These are phyloP conservation scores for Fusarium sp. DNA, from an alignment of 2,329 filamentous ascomycete species.

Conservation along the genomic window DNA sequence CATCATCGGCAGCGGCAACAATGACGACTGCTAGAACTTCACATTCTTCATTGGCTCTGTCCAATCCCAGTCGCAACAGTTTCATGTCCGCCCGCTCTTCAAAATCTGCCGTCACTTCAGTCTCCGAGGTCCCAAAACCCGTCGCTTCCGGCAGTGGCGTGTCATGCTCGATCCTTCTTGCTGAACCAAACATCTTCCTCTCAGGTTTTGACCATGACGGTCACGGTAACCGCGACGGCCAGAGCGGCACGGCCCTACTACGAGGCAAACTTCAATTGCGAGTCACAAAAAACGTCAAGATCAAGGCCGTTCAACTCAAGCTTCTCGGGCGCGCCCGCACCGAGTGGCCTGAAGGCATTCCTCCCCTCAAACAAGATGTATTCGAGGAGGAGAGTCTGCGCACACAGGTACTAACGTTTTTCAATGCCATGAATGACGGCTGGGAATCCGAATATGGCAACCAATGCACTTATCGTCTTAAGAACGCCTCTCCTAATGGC, in stretches of 20 bases:
- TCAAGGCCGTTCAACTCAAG: constrained; percentile 90
- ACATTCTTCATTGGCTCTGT: constrained; percentile 42
- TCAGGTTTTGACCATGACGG: constrained; percentile 82
- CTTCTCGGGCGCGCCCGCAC: constrained; percentile 88
- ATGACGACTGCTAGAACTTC: constrained; percentile 42
- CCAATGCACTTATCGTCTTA: constrained; percentile 68
- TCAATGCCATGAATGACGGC: constrained; percentile 78
- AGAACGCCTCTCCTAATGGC: constrained; percentile 53
- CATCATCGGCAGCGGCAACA: constrained; percentile 22
- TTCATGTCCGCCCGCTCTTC: constrained; percentile 64
- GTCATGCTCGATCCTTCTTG: constrained; percentile 77
- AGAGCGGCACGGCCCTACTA: constrained; percentile 83
- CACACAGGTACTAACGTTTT: constrained; percentile 91
- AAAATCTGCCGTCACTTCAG: constrained; percentile 65
- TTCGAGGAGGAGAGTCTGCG: constrained; percentile 88
- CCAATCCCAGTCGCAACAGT: constrained; percentile 59
- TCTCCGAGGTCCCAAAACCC: constrained; percentile 75
- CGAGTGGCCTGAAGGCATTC: constrained; percentile 97
- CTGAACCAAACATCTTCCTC: constrained; percentile 84
- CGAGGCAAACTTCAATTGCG: constrained; percentile 85
- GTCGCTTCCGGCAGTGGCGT: constrained; percentile 84
- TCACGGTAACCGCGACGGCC: constrained; percentile 61
- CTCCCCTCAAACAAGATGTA: constrained; percentile 85
- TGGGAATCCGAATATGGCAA: constrained; percentile 74
- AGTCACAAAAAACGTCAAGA: constrained; percentile 89